Conservation (phyloP, 139 green algal genomes). For the Tetraselmis chui region DNA sequence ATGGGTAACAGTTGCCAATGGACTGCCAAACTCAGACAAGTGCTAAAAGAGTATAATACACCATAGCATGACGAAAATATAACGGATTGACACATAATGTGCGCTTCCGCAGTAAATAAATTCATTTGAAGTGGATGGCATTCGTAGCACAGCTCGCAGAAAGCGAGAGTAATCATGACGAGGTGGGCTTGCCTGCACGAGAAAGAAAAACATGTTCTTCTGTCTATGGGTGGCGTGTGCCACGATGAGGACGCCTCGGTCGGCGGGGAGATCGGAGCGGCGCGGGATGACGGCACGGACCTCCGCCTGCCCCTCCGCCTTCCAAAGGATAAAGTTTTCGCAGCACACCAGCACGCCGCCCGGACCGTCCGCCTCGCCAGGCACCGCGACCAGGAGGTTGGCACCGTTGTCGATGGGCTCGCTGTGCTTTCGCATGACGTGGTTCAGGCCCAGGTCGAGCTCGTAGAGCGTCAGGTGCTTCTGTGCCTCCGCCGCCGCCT, state of each 20-base stretch:
- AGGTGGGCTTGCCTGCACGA: slow-evolving; percentile 63
- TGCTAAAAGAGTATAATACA: no score
- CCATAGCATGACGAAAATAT: no score
- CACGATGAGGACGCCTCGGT: slow-evolving; percentile 87
- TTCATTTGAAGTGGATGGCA: no score
- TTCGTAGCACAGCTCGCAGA: no score
- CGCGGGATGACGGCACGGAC: slow-evolving; percentile 89
- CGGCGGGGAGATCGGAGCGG: slow-evolving; percentile 62
- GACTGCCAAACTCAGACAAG: no score
- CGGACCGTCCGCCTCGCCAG: slow-evolving; percentile 76
- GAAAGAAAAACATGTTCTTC: slow-evolving; percentile 90
- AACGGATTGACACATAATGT: no score
- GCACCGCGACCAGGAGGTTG: slow-evolving; percentile 92
- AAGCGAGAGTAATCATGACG: no score
- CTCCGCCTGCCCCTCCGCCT: slow-evolving; percentile 51
- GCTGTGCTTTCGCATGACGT: slow-evolving; percentile 83
- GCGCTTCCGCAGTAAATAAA: no score
- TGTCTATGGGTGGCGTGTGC: slow-evolving; percentile 71
- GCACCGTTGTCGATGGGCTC: slow-evolving; percentile 93
- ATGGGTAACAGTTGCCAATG: no score
- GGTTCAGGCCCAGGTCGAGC: slow-evolving; percentile 97
- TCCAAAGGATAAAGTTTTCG: slow-evolving; percentile 98
- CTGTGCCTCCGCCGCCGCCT: slow-evolving; percentile 80
- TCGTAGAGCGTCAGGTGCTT: slow-evolving; percentile 97
- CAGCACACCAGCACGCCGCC: slow-evolving; percentile 90